Evolutionary conservation across 2,329 filamentous ascomycete genomes (phyloP).

Genomic region (Samsoniella hepiali): DNA sequence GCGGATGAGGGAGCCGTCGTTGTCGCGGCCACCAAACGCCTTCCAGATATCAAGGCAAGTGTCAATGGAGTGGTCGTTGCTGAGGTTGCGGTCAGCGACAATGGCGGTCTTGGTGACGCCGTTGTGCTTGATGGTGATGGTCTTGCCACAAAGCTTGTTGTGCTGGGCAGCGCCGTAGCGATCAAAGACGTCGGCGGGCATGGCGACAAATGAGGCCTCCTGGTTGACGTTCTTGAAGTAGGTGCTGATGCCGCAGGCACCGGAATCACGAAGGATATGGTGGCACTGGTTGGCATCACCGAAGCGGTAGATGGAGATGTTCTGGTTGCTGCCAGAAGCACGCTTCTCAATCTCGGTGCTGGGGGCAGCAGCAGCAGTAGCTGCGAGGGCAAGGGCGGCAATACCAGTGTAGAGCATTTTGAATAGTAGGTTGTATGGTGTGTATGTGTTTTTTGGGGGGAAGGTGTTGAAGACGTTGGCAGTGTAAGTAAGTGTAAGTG

Average conservation of each 20-base stretch:
- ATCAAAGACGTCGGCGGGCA: slow-evolving; percentile 20
- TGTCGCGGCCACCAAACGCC: slow-evolving; percentile 20
- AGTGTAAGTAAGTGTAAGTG: slow-evolving; percentile 12
- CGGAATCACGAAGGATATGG: slow-evolving; percentile 15
- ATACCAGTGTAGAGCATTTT: slow-evolving; percentile 14
- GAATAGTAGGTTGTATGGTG: not conserved
- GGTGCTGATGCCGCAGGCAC: slow-evolving; percentile 21
- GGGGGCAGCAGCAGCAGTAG: slow-evolving; percentile 10
- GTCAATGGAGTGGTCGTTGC: slow-evolving; percentile 20
- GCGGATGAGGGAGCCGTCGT: slow-evolving; percentile 18
- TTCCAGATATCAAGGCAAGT: slow-evolving; percentile 21
- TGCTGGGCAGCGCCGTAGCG: slow-evolving; percentile 19
- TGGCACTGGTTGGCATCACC: slow-evolving; percentile 17
- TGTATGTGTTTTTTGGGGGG: not conserved
- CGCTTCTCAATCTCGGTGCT: slow-evolving; percentile 14
- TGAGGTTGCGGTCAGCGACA: slow-evolving; percentile 19
- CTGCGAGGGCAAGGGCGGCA: slow-evolving; percentile 10
- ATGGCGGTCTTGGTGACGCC: slow-evolving; percentile 19
- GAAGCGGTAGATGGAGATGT: slow-evolving; percentile 21
- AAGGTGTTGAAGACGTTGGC: not conserved
- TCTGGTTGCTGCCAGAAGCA: slow-evolving; percentile 16
- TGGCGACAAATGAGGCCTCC: slow-evolving; percentile 18
- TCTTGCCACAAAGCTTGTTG: slow-evolving; percentile 21
- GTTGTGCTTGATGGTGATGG: slow-evolving; percentile 21
- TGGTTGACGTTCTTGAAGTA: slow-evolving; percentile 20